Evolutionary conservation across 2,329 filamentous ascomycete species (phyloP).

Genomic region (Aspergillus costaricaensis): DNA sequence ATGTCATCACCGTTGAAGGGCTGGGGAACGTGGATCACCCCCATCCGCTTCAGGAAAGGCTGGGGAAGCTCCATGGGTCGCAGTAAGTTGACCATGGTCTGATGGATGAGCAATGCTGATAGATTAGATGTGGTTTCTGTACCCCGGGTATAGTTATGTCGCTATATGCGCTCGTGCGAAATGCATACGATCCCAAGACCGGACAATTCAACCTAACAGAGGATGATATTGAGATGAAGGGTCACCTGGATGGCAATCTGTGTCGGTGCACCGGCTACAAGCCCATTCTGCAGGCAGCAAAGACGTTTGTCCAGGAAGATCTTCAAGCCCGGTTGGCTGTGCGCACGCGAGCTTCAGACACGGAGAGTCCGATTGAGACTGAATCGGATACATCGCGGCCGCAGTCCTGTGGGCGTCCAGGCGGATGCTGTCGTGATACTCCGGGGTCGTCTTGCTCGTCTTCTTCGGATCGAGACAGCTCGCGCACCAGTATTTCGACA

Average conservation of each 20-base stretch:
- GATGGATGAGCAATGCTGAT: neutral
- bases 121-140: slow-evolving; percentile 69
- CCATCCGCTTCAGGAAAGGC: slow-evolving; percentile 80
- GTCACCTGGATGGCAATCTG: slow-evolving; percentile 79
- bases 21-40: slow-evolving; percentile 78
- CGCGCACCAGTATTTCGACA: neutral
- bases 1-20: slow-evolving; percentile 89
- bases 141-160: slow-evolving; percentile 86
- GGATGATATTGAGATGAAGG: slow-evolving; percentile 69
- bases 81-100: slow-evolving; percentile 47
- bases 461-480: neutral
- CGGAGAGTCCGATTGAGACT: neutral
- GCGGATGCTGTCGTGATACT: slow-evolving; percentile 30
- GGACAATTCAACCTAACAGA: slow-evolving; percentile 73
- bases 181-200: slow-evolving; percentile 67
- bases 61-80: slow-evolving; percentile 82
- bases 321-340: slow-evolving; percentile 43
- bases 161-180: slow-evolving; percentile 48
- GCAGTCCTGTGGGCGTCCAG: slow-evolving; percentile 28
- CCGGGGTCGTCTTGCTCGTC: slow-evolving; percentile 11
- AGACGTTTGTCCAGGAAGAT: slow-evolving; percentile 65
- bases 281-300: slow-evolving; percentile 81
- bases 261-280: slow-evolving; percentile 87
- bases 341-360: neutral
- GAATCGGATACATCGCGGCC: neutral